phyloP scores from a whole-genome alignment of 768 basidiomycete species.

The Mycena crocata region DNA sequence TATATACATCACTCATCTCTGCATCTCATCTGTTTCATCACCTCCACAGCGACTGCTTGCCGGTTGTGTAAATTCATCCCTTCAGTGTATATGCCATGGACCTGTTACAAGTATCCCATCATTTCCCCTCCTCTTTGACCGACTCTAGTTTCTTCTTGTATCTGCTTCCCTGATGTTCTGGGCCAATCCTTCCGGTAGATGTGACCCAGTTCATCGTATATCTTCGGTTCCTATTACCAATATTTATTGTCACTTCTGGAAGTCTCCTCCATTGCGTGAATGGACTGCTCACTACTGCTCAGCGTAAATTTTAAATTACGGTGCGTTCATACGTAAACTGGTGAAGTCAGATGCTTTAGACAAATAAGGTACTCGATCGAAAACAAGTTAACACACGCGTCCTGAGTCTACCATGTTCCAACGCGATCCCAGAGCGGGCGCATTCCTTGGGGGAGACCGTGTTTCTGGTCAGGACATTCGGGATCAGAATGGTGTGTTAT shows the following conservation, averaged over 20 bases:
- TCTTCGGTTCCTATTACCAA: slow-evolving; percentile 17
- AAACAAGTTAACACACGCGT: slow-evolving; percentile 25
- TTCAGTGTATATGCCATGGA: slow-evolving; percentile 30
- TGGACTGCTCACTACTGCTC: no score
- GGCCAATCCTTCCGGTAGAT: slow-evolving; percentile 22
- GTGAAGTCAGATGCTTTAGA: neutral
- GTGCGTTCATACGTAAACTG: no score
- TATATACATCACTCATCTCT: slow-evolving; percentile 32
- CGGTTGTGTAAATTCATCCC: slow-evolving; percentile 26
- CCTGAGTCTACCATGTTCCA: slow-evolving; percentile 71
- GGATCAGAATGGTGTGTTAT: slow-evolving; percentile 90
- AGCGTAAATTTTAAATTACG: no score
- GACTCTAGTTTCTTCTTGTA: slow-evolving; percentile 19
- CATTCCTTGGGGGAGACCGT: slow-evolving; percentile 94
- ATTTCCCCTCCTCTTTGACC: neutral
- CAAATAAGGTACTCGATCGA: slow-evolving; percentile 13
- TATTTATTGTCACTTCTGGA: slow-evolving; percentile 35
- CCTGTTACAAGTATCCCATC: slow-evolving; percentile 15
- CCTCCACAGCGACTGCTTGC: slow-evolving; percentile 31
- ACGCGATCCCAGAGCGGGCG: slow-evolving; percentile 91
- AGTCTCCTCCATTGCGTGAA: neutral
- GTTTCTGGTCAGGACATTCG: slow-evolving; percentile 96
- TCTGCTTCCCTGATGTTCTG: slow-evolving; percentile 19
- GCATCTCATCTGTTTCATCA: slow-evolving; percentile 33
- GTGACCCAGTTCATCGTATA: slow-evolving; percentile 21